Conservation (phyloP, 2,329 filamentous ascomycete species). For the Epichloe glyceriae region DNA sequence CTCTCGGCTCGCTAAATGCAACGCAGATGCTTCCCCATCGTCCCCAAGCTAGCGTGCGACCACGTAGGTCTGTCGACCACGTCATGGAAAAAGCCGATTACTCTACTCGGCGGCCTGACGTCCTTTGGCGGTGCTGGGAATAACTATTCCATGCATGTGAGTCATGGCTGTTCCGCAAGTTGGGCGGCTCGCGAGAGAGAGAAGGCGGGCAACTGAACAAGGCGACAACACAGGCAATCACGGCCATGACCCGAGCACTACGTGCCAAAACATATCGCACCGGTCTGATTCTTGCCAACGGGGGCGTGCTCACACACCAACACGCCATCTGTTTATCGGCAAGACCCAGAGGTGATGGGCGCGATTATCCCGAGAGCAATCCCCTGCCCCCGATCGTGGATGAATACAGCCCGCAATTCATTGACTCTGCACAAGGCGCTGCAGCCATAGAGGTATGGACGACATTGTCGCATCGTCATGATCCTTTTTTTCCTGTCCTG, state of each 20-base stretch:
- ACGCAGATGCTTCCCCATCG: constrained; percentile 53
- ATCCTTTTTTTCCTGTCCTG: background rate
- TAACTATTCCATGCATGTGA: constrained; percentile 56
- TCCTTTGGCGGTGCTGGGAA: constrained; percentile 60
- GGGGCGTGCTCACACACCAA: constrained; percentile 52
- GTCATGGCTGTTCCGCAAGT: too few species aligned
- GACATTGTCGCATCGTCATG: background rate
- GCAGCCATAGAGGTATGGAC: constrained; percentile 14
- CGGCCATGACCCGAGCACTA: constrained; percentile 41
- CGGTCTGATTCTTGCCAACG: constrained; percentile 52
- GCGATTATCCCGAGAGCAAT: constrained; percentile 8
- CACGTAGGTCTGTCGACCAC: constrained; percentile 42
- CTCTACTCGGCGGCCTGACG: constrained; percentile 51
- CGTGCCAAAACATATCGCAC: constrained; percentile 30
- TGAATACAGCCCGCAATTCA: constrained; percentile 8
- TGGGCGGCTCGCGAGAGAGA: too few species aligned
- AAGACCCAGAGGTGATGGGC: constrained; percentile 16
- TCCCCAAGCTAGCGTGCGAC: constrained; percentile 51
- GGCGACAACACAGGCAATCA: constrained; percentile 22
- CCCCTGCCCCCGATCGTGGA: constrained; percentile 6
- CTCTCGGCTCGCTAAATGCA: background rate
- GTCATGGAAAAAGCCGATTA: constrained; percentile 37
- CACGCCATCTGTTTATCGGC: constrained; percentile 46
- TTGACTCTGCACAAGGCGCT: constrained; percentile 9
- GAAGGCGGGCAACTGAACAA: background rate